Evolutionary conservation across 441 rosid genomes (phyloP).

Genomic region (Pelargonium australe): DNA sequence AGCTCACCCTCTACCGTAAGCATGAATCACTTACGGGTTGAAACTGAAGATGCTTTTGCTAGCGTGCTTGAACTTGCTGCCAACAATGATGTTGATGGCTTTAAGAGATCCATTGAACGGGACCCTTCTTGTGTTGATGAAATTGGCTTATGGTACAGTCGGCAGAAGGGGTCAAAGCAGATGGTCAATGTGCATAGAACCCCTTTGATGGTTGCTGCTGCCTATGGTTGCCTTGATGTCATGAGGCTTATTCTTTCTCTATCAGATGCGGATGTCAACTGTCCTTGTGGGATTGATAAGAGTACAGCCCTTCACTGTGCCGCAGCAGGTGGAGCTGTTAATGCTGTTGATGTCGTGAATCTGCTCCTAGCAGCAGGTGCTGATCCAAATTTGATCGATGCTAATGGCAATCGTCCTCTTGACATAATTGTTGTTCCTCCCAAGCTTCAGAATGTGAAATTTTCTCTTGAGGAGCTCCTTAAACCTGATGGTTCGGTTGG

Average conservation of each 20-base stretch:
- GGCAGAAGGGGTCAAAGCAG: constrained; percentile 54
- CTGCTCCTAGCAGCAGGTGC: constrained; percentile 58
- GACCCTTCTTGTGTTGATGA: constrained; percentile 55
- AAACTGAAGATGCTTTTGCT: constrained; percentile 58
- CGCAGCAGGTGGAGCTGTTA: constrained; percentile 64
- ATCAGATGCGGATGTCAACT: constrained; percentile 57
- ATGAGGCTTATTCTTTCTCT: constrained; percentile 48
- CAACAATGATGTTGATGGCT: constrained; percentile 53
- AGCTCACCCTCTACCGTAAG: constrained; percentile 22
- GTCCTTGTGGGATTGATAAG: constrained; percentile 44
- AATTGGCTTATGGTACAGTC: constrained; percentile 64
- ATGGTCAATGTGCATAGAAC: constrained; percentile 65
- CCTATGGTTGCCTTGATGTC: constrained; percentile 60
- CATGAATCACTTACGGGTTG: constrained; percentile 58
- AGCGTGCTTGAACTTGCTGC: constrained; percentile 73
- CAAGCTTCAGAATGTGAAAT: constrained; percentile 43
- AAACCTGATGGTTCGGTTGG: constrained; percentile 35
- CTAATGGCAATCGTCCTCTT: constrained; percentile 47
- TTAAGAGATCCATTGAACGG: constrained; percentile 37
- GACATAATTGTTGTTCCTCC: constrained; percentile 64
- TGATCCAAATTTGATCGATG: constrained; percentile 45
- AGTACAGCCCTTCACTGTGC: constrained; percentile 71
- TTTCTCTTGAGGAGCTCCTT: constrained; percentile 53
- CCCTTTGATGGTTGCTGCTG: constrained; percentile 72
- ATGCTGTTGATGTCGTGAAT: constrained; percentile 53